Percentiles rank a stretch among this genome's conserved stretches.
phyloP scores from a whole-genome alignment of 441 rosid genomes.

The Raphanus hybrid region DNA sequence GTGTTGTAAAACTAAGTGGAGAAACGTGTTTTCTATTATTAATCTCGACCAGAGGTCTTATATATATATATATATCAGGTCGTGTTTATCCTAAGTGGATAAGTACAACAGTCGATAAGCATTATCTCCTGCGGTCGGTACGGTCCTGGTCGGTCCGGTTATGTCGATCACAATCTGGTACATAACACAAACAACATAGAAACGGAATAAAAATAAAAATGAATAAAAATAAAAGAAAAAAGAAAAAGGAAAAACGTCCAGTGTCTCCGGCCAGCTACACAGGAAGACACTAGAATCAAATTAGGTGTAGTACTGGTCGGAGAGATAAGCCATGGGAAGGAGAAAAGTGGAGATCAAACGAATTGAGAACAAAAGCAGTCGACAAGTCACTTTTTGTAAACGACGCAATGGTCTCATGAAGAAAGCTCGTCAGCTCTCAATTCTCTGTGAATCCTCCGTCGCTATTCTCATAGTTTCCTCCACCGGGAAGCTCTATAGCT shows the following conservation, averaged over 20 bases:
- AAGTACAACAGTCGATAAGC: no score
- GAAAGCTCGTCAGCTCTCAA: conserved; percentile 41
- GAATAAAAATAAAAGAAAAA: not conserved
- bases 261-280: not conserved
- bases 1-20: no score
- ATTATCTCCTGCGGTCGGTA: no score
- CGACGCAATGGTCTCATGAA: conserved; percentile 34
- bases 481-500: conserved; percentile 62
- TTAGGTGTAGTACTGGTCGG: conserved; percentile 2
- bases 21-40: no score
- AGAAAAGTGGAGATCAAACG: conserved; percentile 57
- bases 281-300: not conserved
- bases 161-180: no score
- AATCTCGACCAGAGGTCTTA: no score
- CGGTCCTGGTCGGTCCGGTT: no score
- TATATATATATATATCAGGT: no score
- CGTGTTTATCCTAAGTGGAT: no score
- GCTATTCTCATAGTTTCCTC: conserved; percentile 63
- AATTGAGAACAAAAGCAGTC: conserved; percentile 3
- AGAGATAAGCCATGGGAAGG: conserved; percentile 49
- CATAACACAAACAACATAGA: not conserved
- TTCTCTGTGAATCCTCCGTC: conserved; percentile 53
- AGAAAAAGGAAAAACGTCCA: not conserved
- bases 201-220: not conserved
- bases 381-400: not conserved